phyloP scores from a whole-genome alignment of 345 rosid species.

The Eucalyptus marginata region DNA sequence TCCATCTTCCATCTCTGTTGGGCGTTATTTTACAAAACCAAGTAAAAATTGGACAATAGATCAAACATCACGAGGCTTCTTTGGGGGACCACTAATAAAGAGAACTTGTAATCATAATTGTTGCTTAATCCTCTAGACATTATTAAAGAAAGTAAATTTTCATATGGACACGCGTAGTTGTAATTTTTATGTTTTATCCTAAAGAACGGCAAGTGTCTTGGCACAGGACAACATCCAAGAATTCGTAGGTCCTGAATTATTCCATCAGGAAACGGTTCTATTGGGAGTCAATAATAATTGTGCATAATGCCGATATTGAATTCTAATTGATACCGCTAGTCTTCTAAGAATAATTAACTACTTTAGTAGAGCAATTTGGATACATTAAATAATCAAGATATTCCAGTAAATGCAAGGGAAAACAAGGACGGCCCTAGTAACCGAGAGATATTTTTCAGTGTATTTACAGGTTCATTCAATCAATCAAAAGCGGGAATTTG shows the following conservation, averaged over 20 bases:
- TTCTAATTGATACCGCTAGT: background rate
- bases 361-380: background rate
- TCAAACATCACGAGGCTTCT: background rate
- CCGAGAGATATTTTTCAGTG: background rate
- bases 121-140: background rate
- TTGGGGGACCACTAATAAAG: background rate
- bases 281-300: background rate
- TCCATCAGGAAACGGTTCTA: constrained; percentile 29
- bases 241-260: background rate
- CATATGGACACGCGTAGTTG: background rate
- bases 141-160: background rate
- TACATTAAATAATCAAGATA: background rate
- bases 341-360: background rate
- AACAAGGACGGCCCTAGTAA: background rate
- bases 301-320: background rate
- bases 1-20: constrained; percentile 89
- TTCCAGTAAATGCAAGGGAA: background rate
- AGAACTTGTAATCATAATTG: background rate
- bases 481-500: background rate
- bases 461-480: background rate
- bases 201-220: background rate
- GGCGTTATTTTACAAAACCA: background rate
- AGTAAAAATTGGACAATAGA: background rate
- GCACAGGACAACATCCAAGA: background rate
- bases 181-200: background rate